Evolutionary conservation across 2,329 filamentous ascomycete species (phyloP).

Genomic region (Falciphora oryzae): DNA sequence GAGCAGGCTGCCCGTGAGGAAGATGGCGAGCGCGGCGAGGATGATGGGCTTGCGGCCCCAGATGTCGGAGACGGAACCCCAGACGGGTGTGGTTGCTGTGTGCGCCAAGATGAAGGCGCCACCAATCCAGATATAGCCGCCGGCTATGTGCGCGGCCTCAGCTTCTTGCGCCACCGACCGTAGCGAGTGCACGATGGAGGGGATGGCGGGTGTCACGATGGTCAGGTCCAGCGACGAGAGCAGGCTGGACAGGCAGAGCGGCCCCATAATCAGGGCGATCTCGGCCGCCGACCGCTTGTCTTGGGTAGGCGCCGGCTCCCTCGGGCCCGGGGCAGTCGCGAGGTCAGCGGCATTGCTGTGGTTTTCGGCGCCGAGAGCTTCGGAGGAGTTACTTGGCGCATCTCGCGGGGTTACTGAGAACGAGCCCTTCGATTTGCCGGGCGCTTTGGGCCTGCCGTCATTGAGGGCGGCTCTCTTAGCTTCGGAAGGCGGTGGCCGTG

Average conservation of each 20-base stretch:
- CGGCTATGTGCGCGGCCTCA: too few species aligned
- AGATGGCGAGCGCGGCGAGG: constrained; percentile 43
- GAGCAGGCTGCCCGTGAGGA: constrained; percentile 49
- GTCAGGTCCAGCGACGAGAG: constrained; percentile 51
- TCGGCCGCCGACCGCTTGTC: too few species aligned
- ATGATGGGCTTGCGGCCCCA: constrained; percentile 53
- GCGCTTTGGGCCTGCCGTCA: too few species aligned
- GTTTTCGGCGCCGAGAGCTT: neutral
- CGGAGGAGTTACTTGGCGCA: neutral
- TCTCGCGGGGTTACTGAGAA: neutral
- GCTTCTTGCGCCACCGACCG: constrained; percentile 43
- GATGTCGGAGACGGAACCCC: constrained; percentile 59
- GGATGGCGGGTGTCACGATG: constrained; percentile 61
- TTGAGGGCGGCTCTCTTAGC: neutral
- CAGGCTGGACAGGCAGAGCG: constrained; percentile 29
- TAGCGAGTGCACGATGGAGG: constrained; percentile 59
- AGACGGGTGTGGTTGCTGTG: constrained; percentile 61
- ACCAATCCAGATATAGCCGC: constrained; percentile 73
- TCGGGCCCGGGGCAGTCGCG: too few species aligned
- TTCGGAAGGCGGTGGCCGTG: neutral
- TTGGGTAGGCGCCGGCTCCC: too few species aligned
- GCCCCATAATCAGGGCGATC: constrained; percentile 4
- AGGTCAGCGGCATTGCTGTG: too few species aligned
- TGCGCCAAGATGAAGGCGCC: constrained; percentile 67
- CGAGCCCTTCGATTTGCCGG: neutral